Evolutionary conservation across 2,329 filamentous ascomycete genomes (phyloP).

Genomic region (Colletotrichum neosansevieriae): DNA sequence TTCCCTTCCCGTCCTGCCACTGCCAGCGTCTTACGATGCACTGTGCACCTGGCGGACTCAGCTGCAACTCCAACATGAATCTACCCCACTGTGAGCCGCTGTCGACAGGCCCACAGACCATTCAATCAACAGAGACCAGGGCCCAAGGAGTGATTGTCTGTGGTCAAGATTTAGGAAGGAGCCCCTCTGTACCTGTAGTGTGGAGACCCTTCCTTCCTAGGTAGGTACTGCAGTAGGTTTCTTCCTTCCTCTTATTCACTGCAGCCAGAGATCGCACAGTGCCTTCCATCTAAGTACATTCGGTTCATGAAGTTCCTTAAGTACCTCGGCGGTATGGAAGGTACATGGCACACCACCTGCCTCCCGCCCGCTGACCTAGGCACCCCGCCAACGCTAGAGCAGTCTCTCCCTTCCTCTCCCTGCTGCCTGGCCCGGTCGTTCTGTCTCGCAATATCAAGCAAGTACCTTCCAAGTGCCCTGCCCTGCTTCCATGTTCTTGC

Average conservation of each 20-base stretch:
- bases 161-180: constrained; percentile 1
- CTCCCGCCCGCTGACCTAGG: no score
- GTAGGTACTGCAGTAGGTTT: no score
- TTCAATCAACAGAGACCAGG: not conserved
- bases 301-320: no score
- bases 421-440: no score
- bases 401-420: no score
- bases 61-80: constrained; percentile 4
- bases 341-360: no score
- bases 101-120: constrained; percentile 16
- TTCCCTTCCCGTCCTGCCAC: constrained; percentile 10
- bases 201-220: constrained; percentile 14
- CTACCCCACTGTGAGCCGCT: constrained; percentile 29
- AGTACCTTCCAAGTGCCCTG: not conserved
- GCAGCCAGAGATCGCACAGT: not conserved
- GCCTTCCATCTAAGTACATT: not conserved
- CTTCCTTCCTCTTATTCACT: not conserved
- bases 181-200: constrained; percentile 20
- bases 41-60: constrained; percentile 21
- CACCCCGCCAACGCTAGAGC: no score
- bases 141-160: not conserved
- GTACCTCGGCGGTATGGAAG: no score
- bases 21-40: constrained; percentile 9
- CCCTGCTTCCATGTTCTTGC: not conserved
- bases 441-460: no score